Base-by-base conservation (phyloP, 208 protist genomes). In the Acanthamoeba royreba region DNA sequence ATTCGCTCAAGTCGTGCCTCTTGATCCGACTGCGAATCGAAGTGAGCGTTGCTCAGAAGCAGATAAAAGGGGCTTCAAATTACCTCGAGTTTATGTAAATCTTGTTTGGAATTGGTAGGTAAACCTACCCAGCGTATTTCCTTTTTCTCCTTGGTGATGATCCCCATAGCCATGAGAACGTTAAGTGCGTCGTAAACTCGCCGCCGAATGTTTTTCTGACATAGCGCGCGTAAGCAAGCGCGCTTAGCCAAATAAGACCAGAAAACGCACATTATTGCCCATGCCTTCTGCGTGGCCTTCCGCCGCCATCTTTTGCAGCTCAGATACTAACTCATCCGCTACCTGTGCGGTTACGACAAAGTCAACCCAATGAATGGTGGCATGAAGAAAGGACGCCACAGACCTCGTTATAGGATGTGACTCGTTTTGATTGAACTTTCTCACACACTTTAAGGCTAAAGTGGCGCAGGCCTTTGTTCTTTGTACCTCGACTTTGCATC, bases 131-230 rank as follows among this genome's bases (percentile, higher is more conserved):
- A 98, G 42, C 53, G 53, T 47, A 98, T 98, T 5, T 95, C 77
- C 77, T 98, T 98, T 42, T 97, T 97, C 43, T 98, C 96, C 89
- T 98, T 97, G 17, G 72, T 72, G 83, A 98, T 98, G 49, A 98
- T 98, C 74, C 97, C 93, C 94, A 98, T 95, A 33, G 98, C 97
- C 94, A 97, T 97, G 19, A 98, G 93, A 15, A 98, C 97, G 87
- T 98, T 98, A 22, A 98, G 93, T 4, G 97, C 97, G 92, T 98
- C 98, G 86, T 98, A 98, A 0, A 98, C 96, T 17, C 98, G 87
- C 49, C 98, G 92, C 45, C 97, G 94, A 31, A 98, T 98, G 81
- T 98, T 98, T 61, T 98, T 98, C 77, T 97, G n/a, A 61, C 22
- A 28, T 61, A 61, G 19, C 53, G 53, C 53, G 19, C n/a, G 53